These are phyloP conservation scores for Taphrina pruni DNA, from an alignment of 1,139 yeast genomes.

Conservation along the genomic window DNA sequence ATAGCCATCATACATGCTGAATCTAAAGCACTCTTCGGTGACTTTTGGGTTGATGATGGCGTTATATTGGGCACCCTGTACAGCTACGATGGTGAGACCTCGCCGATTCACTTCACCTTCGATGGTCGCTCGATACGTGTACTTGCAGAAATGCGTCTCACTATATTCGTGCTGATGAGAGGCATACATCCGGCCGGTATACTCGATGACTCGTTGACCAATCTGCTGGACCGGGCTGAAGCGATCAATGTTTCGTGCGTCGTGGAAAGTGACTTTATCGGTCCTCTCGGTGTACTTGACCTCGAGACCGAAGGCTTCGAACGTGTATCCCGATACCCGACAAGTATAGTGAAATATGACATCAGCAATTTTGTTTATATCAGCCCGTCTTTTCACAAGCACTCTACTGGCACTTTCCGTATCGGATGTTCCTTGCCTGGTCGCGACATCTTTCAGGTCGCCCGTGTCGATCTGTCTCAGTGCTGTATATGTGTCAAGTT, in stretches of 20 bases:
- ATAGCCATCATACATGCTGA: background rate
- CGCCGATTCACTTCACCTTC: background rate
- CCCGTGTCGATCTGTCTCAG: too few relatives aligned
- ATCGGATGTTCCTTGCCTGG: too few relatives aligned
- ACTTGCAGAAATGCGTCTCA: background rate
- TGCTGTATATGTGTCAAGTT: too few relatives aligned
- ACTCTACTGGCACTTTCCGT: background rate
- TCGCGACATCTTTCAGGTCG: too few relatives aligned
- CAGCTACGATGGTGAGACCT: background rate
- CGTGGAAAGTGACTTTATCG: constrained; percentile 6
- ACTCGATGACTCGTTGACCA: background rate
- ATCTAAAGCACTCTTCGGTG: background rate
- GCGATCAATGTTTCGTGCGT: background rate
- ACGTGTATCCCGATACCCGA: background rate
- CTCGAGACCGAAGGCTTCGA: background rate
- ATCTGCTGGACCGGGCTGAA: background rate
- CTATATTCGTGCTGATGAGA: background rate
- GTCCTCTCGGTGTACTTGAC: background rate
- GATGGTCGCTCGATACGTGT: background rate
- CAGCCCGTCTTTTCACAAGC: background rate
- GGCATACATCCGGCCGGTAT: background rate
- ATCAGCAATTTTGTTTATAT: background rate
- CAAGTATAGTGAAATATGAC: background rate
- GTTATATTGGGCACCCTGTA: background rate
- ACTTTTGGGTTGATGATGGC: background rate